A percentile compares a stretch with the other conserved stretches of the same genome.
phyloP scores from a whole-genome alignment of 768 basidiomycete species.

The Tricholoma flavovirens region DNA sequence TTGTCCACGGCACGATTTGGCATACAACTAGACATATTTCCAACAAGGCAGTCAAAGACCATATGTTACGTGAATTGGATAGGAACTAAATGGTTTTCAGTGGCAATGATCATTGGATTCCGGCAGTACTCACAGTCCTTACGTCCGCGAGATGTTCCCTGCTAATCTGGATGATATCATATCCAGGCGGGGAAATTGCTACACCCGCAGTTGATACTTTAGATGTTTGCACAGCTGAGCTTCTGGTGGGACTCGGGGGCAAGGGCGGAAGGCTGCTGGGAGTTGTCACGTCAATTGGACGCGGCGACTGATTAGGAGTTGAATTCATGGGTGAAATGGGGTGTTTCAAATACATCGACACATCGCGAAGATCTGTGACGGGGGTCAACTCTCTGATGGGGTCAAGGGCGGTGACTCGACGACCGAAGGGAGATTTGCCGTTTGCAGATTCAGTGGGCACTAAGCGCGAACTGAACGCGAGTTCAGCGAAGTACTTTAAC shows the following conservation, averaged over 20 bases:
- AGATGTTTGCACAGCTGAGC: slow-evolving; percentile 31
- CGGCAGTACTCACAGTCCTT: slow-evolving; percentile 28
- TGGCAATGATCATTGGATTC: neutral
- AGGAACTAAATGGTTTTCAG: slow-evolving; percentile 37
- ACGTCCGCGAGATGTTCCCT: slow-evolving; percentile 31
- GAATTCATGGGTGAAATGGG: slow-evolving; percentile 33
- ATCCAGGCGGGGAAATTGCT: slow-evolving; percentile 26
- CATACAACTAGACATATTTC: slow-evolving; percentile 53
- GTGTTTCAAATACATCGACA: slow-evolving; percentile 48
- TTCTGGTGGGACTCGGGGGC: slow-evolving; percentile 34
- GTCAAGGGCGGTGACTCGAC: slow-evolving; percentile 29
- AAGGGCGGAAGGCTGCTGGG: slow-evolving; percentile 36
- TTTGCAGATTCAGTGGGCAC: neutral
- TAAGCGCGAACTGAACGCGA: slow-evolving; percentile 5
- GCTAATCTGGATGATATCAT: slow-evolving; percentile 31
- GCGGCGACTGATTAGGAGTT: slow-evolving; percentile 22
- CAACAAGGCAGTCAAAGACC: slow-evolving; percentile 44
- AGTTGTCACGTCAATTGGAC: slow-evolving; percentile 18
- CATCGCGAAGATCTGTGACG: slow-evolving; percentile 41
- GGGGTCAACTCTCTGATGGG: slow-evolving; percentile 45
- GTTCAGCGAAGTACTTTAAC: neutral
- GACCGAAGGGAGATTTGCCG: slow-evolving; percentile 5
- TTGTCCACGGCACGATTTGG: slow-evolving; percentile 49
- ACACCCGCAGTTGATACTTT: slow-evolving; percentile 24
- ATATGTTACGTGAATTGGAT: slow-evolving; percentile 62